These are phyloP conservation scores for Debaryomyces sp. DNA, from an alignment of 1,139 yeast genomes.

Conservation along the genomic window DNA sequence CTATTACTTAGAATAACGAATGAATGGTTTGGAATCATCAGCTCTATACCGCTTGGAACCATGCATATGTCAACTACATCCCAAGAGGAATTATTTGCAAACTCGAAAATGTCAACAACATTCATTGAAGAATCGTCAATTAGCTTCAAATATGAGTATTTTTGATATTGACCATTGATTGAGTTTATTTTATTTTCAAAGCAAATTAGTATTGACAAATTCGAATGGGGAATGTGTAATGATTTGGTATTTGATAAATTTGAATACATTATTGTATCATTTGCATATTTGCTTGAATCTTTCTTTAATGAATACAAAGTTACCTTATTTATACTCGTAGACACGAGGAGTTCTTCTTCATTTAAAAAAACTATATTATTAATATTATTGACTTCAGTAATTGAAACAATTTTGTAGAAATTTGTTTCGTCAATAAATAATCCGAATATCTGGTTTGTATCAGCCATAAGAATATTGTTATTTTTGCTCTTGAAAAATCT, in stretches of 20 bases:
- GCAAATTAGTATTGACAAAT: constrained; percentile 20
- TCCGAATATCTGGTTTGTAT: constrained; percentile 10
- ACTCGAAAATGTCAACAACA: constrained; percentile 13
- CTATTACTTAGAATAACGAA: constrained; percentile 19
- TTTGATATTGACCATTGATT: constrained; percentile 16
- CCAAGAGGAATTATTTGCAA: constrained; percentile 12
- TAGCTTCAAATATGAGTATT: constrained; percentile 20
- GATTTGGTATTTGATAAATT: constrained; percentile 19
- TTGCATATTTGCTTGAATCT: neutral
- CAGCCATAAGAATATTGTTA: constrained; percentile 15
- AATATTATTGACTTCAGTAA: constrained; percentile 7
- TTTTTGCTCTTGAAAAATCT: constrained; percentile 13
- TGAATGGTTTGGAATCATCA: constrained; percentile 8
- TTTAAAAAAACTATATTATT: constrained; percentile 15
- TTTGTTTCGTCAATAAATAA: constrained; percentile 3
- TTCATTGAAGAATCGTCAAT: constrained; percentile 18
- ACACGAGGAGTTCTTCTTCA: constrained; percentile 1
- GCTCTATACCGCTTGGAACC: constrained; percentile 3
- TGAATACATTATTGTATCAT: constrained; percentile 16
- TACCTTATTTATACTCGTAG: neutral
- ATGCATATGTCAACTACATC: constrained; percentile 26
- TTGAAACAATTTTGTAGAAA: constrained; percentile 11
- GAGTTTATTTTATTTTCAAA: constrained; percentile 19
- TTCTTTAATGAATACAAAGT: neutral
- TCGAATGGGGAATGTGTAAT: constrained; percentile 13